phyloP scores from a whole-genome alignment of 495 filamentous ascomycete species.

The Talaromyces wortmannii region DNA sequence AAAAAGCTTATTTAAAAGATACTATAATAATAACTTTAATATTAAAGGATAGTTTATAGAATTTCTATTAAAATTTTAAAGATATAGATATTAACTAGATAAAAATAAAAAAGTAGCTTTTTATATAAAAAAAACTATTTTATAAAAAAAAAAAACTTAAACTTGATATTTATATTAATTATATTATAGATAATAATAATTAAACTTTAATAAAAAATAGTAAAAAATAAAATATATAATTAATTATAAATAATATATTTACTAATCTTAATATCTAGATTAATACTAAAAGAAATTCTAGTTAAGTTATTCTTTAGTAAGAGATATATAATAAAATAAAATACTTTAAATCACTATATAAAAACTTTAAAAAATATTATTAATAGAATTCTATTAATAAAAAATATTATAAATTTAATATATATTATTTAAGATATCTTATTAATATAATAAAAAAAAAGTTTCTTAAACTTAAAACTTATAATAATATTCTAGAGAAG shows the following conservation, averaged over 20 bases:
- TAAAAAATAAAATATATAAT: too few relatives aligned
- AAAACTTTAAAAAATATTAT: conserved; percentile 6
- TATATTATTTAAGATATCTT: too few relatives aligned
- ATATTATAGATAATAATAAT: conserved; percentile 12
- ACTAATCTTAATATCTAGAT: conserved; percentile 10
- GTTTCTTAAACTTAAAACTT: too few relatives aligned
- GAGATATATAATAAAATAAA: conserved; percentile 11
- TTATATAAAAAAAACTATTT: neutral
- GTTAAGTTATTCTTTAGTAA: conserved; percentile 6
- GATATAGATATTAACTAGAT: conserved; percentile 13
- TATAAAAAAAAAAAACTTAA: too few relatives aligned
- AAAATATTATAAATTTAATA: conserved; percentile 12
- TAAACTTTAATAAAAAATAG: too few relatives aligned
- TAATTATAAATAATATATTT: too few relatives aligned
- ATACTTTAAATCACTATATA: conserved; percentile 5
- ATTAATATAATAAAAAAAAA: too few relatives aligned
- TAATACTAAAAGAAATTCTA: conserved; percentile 5
- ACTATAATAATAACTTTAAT: conserved; percentile 13
- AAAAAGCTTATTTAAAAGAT: conserved; percentile 12
- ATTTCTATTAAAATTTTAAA: conserved; percentile 15
- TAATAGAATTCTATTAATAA: conserved; percentile 9
- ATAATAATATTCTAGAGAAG: too few relatives aligned
- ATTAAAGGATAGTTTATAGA: conserved; percentile 13
- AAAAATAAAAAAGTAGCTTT: conserved; percentile 13
- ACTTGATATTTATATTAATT: conserved; percentile 11